These are phyloP conservation scores for Patellifolia procumbens DNA, from an alignment of 179 eudicot species.

Conservation along the genomic window DNA sequence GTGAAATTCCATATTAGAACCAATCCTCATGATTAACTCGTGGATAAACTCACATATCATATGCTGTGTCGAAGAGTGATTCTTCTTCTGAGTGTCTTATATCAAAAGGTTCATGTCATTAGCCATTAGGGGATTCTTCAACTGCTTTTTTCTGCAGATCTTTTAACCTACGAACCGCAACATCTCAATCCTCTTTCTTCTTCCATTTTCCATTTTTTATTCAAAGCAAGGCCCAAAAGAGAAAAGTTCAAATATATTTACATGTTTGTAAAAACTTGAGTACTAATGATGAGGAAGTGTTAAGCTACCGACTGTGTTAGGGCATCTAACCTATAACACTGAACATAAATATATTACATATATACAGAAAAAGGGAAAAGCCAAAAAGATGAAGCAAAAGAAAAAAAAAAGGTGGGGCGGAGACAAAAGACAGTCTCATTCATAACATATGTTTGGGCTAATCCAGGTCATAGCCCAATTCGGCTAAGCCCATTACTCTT, in stretches of 20 bases:
- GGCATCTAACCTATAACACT: too few species aligned
- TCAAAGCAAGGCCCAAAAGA: not conserved
- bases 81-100: not conserved
- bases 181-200: not conserved
- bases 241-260: not conserved
- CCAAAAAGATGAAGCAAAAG: too few species aligned
- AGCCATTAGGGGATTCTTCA: not conserved
- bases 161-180: not conserved
- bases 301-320: too few species aligned
- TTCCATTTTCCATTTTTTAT: not conserved
- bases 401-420: too few species aligned
- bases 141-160: not conserved
- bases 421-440: too few species aligned
- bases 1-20: not conserved
- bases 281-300: not conserved
- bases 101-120: not conserved
- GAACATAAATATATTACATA: too few species aligned
- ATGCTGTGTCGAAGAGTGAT: not conserved
- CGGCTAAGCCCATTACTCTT: too few species aligned
- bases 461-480: too few species aligned
- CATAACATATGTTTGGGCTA: too few species aligned
- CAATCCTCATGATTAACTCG: not conserved
- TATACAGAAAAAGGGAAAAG: too few species aligned
- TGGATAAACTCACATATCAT: not conserved
- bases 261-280: not conserved